Conservation (phyloP, 1,284 basidiomycete species). For the Neolentinus lepideus region DNA sequence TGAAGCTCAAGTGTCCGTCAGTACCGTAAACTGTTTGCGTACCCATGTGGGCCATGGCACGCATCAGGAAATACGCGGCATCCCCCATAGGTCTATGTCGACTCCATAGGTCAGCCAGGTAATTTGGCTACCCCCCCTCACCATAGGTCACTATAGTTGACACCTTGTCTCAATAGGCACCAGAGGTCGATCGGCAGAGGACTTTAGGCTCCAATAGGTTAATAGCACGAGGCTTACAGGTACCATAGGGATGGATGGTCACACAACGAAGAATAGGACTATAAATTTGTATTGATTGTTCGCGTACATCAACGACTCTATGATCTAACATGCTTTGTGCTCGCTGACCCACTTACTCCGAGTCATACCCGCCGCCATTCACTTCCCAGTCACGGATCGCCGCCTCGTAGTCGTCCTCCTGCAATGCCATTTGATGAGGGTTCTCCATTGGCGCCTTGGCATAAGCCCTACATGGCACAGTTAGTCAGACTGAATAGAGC, state of each 20-base stretch:
- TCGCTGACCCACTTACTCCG: not conserved
- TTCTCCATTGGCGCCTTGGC: not conserved
- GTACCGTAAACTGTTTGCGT: slow-evolving; percentile 3
- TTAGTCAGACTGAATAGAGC: not conserved
- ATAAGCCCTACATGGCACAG: not conserved
- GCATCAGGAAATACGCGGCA: not conserved
- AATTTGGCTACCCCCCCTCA: not conserved
- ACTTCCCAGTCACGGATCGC: not conserved
- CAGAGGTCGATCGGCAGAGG: not conserved
- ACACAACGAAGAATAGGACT: not conserved
- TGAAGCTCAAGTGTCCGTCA: slow-evolving; percentile 15
- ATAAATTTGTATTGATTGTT: not conserved
- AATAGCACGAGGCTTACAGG: not conserved
- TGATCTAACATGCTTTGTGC: not conserved
- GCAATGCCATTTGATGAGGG: not conserved
- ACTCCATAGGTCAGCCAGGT: not conserved
- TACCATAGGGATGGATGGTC: not conserved
- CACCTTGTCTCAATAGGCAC: not conserved
- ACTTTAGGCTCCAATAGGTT: not conserved
- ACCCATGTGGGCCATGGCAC: not conserved
- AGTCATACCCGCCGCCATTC: not conserved
- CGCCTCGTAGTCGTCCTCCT: not conserved
- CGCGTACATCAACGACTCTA: too few relatives aligned
- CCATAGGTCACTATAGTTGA: not conserved
- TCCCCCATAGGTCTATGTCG: not conserved